Base-by-base conservation (phyloP, 148 eudicot genomes). In the Dianthus caryophyllus region DNA sequence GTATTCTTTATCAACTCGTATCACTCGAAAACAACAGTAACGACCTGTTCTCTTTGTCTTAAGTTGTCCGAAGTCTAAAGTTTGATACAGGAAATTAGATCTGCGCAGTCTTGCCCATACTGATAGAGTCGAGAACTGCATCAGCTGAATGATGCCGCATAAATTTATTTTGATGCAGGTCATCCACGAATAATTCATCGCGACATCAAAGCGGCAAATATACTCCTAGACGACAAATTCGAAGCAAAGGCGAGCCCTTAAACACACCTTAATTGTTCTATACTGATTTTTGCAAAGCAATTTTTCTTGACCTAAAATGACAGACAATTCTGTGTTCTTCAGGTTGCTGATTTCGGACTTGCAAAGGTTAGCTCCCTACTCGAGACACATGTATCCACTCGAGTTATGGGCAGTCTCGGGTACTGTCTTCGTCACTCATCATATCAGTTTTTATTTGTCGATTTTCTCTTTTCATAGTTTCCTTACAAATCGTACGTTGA, bases 261-360 rank as follows among this genome's bases (percentile, higher is more conserved):
- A 31, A 54, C 36, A 48, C 43, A 63, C 27, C 56, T 68, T 9
- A 47, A 22, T 17, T 52, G 29, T 41, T 13, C 8, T 41, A 13
- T 41, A 6, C 44, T 6, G 10, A 41, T 9, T 5, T 9, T 9
- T 4, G 44, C 11, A 41, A 9, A 41, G 8, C 54, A 50, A 6
- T 13, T 50, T 4, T 26, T 17, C 26, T 49, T 17, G 22, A 9
- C 18, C 11, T 55, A 21, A 27, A 27, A 27, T 49, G 46, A 10
- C 53, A 36, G 46, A 10, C 53, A 36, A 68, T 21, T 62, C 8
- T 65, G 55, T 5, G 27, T 63, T 61, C 15, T 60, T 65, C 76
- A 90, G 97, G 93, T 90, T 71, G 93, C 94, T 5, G 94, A 90
- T 84, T 90, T 87, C 61, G 94, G 97, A 68, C 84, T 87, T 68